Base-by-base conservation (phyloP, 768 basidiomycete species). In the Suillus subaureus region DNA sequence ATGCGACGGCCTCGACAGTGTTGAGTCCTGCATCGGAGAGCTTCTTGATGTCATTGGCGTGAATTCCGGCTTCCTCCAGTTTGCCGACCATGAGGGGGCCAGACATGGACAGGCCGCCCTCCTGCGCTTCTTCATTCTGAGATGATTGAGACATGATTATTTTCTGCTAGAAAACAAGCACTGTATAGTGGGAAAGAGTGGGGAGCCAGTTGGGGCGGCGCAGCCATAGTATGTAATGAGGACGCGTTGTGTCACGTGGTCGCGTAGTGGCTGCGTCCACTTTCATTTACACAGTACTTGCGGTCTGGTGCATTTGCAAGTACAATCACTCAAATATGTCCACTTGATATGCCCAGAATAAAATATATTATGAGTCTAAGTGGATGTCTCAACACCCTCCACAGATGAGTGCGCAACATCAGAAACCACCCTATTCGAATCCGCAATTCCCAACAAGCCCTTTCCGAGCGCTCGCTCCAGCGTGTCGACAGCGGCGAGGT, bases 1-100 rank as follows among this genome's bases (percentile, higher is more conserved):
- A 98, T 40, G 95, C 96, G 61, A 99, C 94, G 18, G 94, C 87
- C 75, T 99, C 97, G 68, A 99, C 88, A 3, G 97, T 99, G 76
- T 97, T 87, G 66, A 93, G 85, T 15, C 97, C 97, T 37, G 93
- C 94, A 61, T 97, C 96, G 15, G 87, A 77, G 56, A 99, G 89
- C 77, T 99, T 99, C 86, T 96, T 94, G 81, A 96, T 90, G 73
- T 99, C 97, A 71, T 94, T 92, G 35, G 89, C 77, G 56, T 91
- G 88, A 68, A 98, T 93, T 9, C 97, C 97, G 21, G 89, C 88
- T 80, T 97, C 96, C 80, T 96, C 85, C 40, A 89, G 82, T 76
- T 97, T 97, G 71, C 80, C 81, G 64, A 97, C 89, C 57, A 96
- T 89, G 66, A 97, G 82, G 64, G 96, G 96, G 4, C 93, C 96